Evolutionary conservation across 2,329 filamentous ascomycete species (phyloP), one percentile per base, ranked within the genome.

Genomic region (Fusarium sp.): DNA sequence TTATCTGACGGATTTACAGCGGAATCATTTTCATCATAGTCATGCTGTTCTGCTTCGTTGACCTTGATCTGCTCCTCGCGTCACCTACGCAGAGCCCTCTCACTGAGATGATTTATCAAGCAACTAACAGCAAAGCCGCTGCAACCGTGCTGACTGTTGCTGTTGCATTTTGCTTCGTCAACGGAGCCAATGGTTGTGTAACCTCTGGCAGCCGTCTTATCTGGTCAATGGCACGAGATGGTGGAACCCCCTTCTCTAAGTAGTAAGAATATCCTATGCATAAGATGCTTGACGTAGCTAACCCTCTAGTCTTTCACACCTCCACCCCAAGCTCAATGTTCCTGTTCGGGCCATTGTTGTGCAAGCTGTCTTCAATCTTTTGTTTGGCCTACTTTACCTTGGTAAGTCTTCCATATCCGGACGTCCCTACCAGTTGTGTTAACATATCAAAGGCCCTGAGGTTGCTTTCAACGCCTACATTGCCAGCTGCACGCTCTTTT

Each of bases 391-490:
- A 3, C 74, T 84, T 6, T 84, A 83, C 56, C 54, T 72, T 2
- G 82, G 68, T 67, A 32, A 48, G 32, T 2, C 2, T 33, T 17
- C 3, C 19, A 15, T 1, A 4, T 10, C 3, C 17, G 13, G 2
- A 0, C 2, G 3, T 14, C 5, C 1, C 15, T 4, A 15, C 6
- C 15, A 9, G 7, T 23, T 3, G 6, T 39, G 8, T 39, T 65
- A 22, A 70, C 11, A 32, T 7, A 1, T 5, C 1, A 4, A 20
- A 70, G 67, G 81, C 1, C 82, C 81, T 1, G 77, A 77, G 15
- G 82, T 83, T 13, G 82, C 82, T 1, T 84, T 84, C 48, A 81
- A 79, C 51, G 82, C 82, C 8, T 82, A 83, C 59, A 77, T 82
- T 1, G 79, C 82, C 6, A 80, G 78, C 22, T 81, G 78, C 65